Conservation (phyloP, 108 stramenopile genomes). For the Pseudonitzschia pungens region DNA sequence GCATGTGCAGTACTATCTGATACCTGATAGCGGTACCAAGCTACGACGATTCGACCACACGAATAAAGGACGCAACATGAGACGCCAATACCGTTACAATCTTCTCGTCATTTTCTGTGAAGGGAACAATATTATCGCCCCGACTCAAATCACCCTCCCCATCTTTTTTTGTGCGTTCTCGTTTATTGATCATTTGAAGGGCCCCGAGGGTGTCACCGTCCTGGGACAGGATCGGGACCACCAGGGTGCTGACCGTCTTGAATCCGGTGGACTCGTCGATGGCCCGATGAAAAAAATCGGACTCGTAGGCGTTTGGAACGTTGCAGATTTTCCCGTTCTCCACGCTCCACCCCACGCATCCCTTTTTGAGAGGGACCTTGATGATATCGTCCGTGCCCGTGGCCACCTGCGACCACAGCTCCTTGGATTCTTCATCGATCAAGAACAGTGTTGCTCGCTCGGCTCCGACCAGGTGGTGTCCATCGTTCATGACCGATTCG, state of each 20-base stretch:
- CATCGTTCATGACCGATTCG: conserved; percentile 52
- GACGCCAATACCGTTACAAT: conserved; percentile 49
- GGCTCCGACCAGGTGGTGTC: conserved; percentile 42
- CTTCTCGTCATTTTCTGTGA: conserved; percentile 53
- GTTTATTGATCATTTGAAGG: conserved; percentile 65
- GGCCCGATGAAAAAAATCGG: conserved; percentile 51
- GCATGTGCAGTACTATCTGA: too few species aligned
- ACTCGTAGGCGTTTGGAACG: conserved; percentile 59
- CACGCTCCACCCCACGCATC: conserved; percentile 51
- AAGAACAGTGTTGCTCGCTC: conserved; percentile 64
- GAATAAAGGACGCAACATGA: conserved; percentile 59
- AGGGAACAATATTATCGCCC: conserved; percentile 9
- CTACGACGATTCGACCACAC: conserved; percentile 33
- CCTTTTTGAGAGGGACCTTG: conserved; percentile 30
- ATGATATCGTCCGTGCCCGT: conserved; percentile 47
- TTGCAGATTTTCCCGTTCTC: conserved; percentile 38
- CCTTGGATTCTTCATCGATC: conserved; percentile 40
- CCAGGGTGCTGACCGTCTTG: conserved; percentile 53
- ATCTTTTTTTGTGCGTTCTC: conserved; percentile 23
- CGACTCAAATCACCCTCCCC: conserved; percentile 10
- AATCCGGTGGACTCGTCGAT: conserved; percentile 67
- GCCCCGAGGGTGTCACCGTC: conserved; percentile 48
- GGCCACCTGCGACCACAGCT: conserved; percentile 31
- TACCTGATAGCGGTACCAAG: neutral
- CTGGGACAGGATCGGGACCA: conserved; percentile 37